phyloP scores from a whole-genome alignment of 2,329 filamentous ascomycete genomes.

The Annulohypoxylon truncatum region DNA sequence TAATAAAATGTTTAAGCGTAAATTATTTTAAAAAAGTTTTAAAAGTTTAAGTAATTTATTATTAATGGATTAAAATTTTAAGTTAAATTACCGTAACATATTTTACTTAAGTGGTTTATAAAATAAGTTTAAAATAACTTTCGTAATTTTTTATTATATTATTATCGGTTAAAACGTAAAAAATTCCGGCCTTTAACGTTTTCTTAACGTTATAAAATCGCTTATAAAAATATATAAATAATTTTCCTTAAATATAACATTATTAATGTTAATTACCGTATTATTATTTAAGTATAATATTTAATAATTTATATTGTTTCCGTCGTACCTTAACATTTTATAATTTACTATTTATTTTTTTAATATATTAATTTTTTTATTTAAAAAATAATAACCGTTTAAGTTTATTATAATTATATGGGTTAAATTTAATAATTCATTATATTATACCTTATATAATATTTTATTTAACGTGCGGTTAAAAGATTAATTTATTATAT shows the following conservation, averaged over 20 bases:
- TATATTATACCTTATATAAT: conserved; percentile 4
- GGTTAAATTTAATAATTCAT: background rate
- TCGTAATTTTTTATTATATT: conserved; percentile 7
- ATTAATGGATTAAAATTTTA: background rate
- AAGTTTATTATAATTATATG: conserved; percentile 5
- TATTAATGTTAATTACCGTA: background rate
- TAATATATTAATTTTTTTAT: conserved; percentile 9
- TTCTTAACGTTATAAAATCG: background rate
- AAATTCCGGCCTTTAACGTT: background rate
- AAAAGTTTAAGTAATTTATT: background rate
- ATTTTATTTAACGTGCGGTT: conserved; percentile 1
- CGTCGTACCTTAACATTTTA: conserved; percentile 7
- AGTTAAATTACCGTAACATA: no score
- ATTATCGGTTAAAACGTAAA: no score
- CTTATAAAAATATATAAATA: background rate
- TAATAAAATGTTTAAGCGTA: background rate
- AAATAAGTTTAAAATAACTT: background rate
- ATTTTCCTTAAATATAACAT: background rate
- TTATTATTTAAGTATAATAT: conserved; percentile 5
- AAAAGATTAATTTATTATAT: conserved; percentile 5
- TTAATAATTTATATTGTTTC: background rate
- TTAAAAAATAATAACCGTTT: conserved; percentile 1
- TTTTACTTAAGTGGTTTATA: no score
- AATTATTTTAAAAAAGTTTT: background rate
- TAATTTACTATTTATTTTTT: background rate